A percentile compares a stretch with the other conserved stretches of the same genome.
phyloP scores from a whole-genome alignment of 305 asterid genomes.

The Salvia sclarea region DNA sequence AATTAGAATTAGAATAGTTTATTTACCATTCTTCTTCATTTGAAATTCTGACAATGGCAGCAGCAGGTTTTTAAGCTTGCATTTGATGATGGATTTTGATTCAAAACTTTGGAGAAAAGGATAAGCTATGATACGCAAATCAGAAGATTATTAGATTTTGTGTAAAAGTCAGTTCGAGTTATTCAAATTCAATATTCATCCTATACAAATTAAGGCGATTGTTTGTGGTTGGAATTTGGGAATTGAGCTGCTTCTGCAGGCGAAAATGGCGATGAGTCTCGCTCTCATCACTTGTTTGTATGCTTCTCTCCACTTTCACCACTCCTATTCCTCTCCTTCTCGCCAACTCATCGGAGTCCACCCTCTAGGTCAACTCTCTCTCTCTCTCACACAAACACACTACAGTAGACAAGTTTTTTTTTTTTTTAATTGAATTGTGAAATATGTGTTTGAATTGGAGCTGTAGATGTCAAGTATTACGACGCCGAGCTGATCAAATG shows the following conservation, averaged over 20 bases:
- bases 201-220: too few species aligned
- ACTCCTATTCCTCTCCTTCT: slow-evolving; percentile 42
- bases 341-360: slow-evolving; percentile 58
- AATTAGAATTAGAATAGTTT: too few species aligned
- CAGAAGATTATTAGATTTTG: too few species aligned
- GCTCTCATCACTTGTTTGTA: slow-evolving; percentile 30
- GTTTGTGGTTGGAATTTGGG: not conserved
- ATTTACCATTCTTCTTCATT: too few species aligned
- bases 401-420: not conserved
- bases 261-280: slow-evolving; percentile 37
- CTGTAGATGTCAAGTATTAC: slow-evolving; percentile 68
- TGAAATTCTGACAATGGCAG: too few species aligned
- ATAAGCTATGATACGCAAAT: too few species aligned
- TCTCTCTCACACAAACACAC: not conserved
- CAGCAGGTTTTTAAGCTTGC: too few species aligned
- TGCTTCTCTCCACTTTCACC: slow-evolving; percentile 34
- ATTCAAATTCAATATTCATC: too few species aligned
- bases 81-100: too few species aligned
- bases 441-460: slow-evolving; percentile 22
- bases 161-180: too few species aligned
- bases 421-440: slow-evolving; percentile 12
- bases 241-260: not conserved
- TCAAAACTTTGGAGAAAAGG: too few species aligned
- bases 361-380: slow-evolving; percentile 57
- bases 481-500: slow-evolving; percentile 62